Percentiles rank a stretch among this genome's conserved stretches.
Conservation (phyloP, 768 basidiomycete genomes). For the Mycena pura region DNA sequence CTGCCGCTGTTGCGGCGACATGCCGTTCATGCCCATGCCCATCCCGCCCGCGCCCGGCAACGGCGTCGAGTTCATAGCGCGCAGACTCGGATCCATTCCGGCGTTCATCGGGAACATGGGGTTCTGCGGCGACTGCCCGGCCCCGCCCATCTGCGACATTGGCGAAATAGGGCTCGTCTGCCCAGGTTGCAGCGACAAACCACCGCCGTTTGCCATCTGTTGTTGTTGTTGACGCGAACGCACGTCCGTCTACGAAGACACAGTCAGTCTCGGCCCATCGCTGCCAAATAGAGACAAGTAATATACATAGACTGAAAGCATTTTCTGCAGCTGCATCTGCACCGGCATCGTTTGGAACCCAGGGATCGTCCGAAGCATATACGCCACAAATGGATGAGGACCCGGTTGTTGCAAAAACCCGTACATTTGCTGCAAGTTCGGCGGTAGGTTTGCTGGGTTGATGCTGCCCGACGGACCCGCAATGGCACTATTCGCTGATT, state of each 20-base stretch:
- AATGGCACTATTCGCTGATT: slow-evolving; percentile 22
- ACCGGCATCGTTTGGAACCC: slow-evolving; percentile 58
- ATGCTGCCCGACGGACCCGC: slow-evolving; percentile 29
- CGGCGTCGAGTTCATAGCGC: slow-evolving; percentile 28
- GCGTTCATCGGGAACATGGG: slow-evolving; percentile 26
- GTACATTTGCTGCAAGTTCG: slow-evolving; percentile 50
- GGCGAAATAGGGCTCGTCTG: slow-evolving; percentile 34
- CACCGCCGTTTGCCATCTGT: slow-evolving; percentile 30
- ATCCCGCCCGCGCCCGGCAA: slow-evolving; percentile 35
- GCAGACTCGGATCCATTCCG: slow-evolving; percentile 30
- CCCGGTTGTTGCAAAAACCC: slow-evolving; percentile 59
- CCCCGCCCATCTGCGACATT: slow-evolving; percentile 32
- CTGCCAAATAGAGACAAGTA: neutral
- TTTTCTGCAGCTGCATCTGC: slow-evolving; percentile 65
- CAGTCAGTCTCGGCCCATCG: neutral
- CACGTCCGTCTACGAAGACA: no score
- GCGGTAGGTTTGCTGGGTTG: slow-evolving; percentile 29
- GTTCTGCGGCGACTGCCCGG: slow-evolving; percentile 28
- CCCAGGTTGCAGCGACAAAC: slow-evolving; percentile 22
- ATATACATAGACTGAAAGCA: slow-evolving; percentile 58
- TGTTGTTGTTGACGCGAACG: slow-evolving; percentile 30
- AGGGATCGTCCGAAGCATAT: slow-evolving; percentile 58
- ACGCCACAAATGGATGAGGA: slow-evolving; percentile 66
- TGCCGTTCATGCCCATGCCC: slow-evolving; percentile 39
- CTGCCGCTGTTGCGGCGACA: slow-evolving; percentile 30